Base-by-base conservation (phyloP, 225 moss, liverwort and hornwort genomes). In the Bryum argenteum region DNA sequence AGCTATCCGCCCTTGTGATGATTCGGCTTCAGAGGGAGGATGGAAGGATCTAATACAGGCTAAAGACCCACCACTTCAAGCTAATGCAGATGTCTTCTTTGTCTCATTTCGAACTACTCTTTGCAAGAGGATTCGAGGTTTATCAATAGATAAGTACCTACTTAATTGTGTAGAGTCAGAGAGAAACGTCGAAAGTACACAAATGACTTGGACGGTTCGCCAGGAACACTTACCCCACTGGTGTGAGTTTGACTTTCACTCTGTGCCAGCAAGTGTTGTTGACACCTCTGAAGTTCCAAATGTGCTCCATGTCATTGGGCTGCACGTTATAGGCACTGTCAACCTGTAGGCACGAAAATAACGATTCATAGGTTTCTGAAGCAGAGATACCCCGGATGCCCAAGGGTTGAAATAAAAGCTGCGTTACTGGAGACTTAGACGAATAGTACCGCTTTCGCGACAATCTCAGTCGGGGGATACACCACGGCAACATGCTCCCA, bases 231-330 rank as follows among this genome's bases (percentile, higher is more conserved):
- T 56, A 80, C 79, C 71, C 80, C 8, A 54, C 33, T 61, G 59
- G 61, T 61, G 65, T 65, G 48, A 82, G 73, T 17, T 85, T 71
- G 63, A 93, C 72, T 63, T 88, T 85, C 38, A 93, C 77, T 72
- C 71, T 77, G 61, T 93, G 91, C 89, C 86, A 89, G 28, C 82
- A 86, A 66, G 83, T 91, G 79, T 91, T 93, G 62, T 86, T 71
- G 42, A 89, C 86, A 43, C 91, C 88, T 67, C 86, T 81, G 16
- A 89, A 67, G 66, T 89, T 93, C 89, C 91, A 91, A 44, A 93
- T 75, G 61, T 88, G 88, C 23, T 83, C 74, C 50, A 85, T 74
- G 9, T 59, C 63, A 24, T 33, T 69, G 33, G 93, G 89, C 71
- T 91, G 89, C 67, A 89, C 84, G 57, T 89, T 94, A 44, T 66